Base-by-base conservation (phyloP, 805 yeast genomes). In the Saccharomyces paradoxus region DNA sequence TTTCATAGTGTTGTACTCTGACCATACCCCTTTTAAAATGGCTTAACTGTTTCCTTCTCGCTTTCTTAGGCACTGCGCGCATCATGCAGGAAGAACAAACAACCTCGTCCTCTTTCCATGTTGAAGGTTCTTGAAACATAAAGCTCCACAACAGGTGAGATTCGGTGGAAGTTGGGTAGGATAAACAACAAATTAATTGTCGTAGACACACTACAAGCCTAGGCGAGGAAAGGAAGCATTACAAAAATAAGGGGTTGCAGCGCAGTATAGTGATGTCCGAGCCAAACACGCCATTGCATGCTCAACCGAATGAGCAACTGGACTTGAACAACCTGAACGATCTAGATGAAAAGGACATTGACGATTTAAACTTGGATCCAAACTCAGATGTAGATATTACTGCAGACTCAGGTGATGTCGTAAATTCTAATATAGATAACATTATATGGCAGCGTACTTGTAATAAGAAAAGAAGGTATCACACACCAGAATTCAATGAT, bases 201-300 rank as follows among this genome's bases (percentile, higher is more conserved):
- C 17, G 44, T 21, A 7, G 3, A 37, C 2, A 37, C 2, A 17
- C 22, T 37, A 7, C 5, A 37, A 41, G n/a, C 17, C 50, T 14
- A 14, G 13, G 37, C 31, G 21, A 31, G 48, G n/a, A 31, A 41
- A 46, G 29, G n/a, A 32, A 17, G 14, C 7, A 13, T 4, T 48
- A 8, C 37, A 26, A 26, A 17, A 27, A 49, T n/a, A 27, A 28
- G 14, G 24, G 17, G 5, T 41, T 8, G 3, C 21, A 7, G 14
- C 37, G n/a, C 4, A 30, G 13, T 5, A 50, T 8, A n/a, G 28
- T 13, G 8, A 62, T 61, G 64, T 58, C 64, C 30, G 61, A 63
- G 46, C 71, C 71, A 4, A 59, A 54, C 6, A 68, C 71, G 5
- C 71, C 71, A 3, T 48, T 61, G 27, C 71, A 68, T 55, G 63